Evolutionary conservation across 371 early-diverging fungal species (phyloP).

Genomic region (Gilbertella persicaria): DNA sequence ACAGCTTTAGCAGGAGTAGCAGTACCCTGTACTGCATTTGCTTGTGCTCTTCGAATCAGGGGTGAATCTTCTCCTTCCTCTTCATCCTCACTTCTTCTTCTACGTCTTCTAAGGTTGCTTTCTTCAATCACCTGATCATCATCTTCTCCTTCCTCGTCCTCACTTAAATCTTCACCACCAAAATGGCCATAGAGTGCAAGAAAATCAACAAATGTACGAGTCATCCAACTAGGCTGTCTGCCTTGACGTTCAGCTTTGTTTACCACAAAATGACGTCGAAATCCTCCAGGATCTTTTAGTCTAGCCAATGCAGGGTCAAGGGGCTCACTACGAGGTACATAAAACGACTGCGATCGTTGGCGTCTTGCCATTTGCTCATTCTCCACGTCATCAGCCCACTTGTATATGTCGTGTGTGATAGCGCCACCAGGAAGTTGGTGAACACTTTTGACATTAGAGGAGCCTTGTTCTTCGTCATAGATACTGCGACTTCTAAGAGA

Average conservation of each 20-base stretch:
- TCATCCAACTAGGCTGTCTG: constrained; percentile 70
- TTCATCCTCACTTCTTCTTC: constrained; percentile 17
- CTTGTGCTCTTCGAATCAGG: constrained; percentile 58
- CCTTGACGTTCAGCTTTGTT: constrained; percentile 74
- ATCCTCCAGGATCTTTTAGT: constrained; percentile 81
- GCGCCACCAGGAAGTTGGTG: constrained; percentile 56
- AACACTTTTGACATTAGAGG: constrained; percentile 20
- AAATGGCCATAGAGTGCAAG: constrained; percentile 93
- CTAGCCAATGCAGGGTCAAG: constrained; percentile 41
- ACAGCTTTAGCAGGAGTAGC: constrained; percentile 78
- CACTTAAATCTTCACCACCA: constrained; percentile 72
- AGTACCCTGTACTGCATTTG: constrained; percentile 71
- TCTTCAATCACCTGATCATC: constrained; percentile 17
- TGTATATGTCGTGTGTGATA: constrained; percentile 64
- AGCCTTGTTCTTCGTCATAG: constrained; percentile 15
- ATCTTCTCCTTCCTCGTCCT: constrained; percentile 38
- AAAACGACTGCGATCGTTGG: constrained; percentile 44
- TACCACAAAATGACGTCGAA: constrained; percentile 85
- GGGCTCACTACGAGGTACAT: constrained; percentile 33
- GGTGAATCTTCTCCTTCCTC: constrained; percentile 43
- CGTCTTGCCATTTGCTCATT: constrained; percentile 34
- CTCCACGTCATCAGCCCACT: constrained; percentile 51
- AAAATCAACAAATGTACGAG: constrained; percentile 91
- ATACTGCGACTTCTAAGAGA: constrained; percentile 18
- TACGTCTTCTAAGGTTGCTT: constrained; percentile 15